These are phyloP conservation scores for Scalesia atractyloides DNA, from an alignment of 129 eudicot species.

Conservation along the genomic window DNA sequence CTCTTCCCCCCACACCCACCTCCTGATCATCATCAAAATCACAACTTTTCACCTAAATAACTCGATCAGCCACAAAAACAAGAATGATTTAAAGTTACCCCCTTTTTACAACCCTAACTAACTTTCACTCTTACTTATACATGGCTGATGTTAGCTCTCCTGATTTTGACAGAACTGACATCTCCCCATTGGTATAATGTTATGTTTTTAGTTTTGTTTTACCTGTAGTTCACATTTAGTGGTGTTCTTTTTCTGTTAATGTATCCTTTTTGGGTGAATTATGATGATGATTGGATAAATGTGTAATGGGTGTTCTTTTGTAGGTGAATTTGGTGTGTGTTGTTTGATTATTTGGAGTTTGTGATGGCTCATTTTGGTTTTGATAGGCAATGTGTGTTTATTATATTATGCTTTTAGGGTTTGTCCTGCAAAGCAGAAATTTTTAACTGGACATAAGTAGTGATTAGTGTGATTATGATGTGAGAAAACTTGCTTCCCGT, in stretches of 20 bases:
- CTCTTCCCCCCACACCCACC: background rate
- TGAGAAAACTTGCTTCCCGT: background rate
- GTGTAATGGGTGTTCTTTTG: background rate
- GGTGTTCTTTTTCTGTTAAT: background rate
- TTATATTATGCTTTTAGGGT: background rate
- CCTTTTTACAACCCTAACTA: conserved; percentile 34
- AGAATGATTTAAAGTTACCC: conserved; percentile 31
- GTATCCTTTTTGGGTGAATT: conserved; percentile 5
- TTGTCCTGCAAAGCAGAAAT: background rate
- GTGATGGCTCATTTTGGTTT: conserved; percentile 17
- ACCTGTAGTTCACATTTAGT: conserved; percentile 8
- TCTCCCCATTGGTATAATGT: conserved; percentile 35
- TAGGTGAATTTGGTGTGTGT: conserved; percentile 10
- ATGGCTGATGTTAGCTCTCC: conserved; percentile 40
- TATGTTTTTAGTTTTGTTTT: background rate
- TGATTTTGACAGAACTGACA: conserved; percentile 42
- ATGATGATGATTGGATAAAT: conserved; percentile 4
- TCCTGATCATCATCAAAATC: conserved; percentile 20
- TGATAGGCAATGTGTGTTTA: conserved; percentile 4
- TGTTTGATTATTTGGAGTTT: conserved; percentile 13
- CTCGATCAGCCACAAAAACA: conserved; percentile 20
- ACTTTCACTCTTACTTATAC: conserved; percentile 1
- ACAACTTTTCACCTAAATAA: background rate
- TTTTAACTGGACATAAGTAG: background rate
- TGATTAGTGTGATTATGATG: background rate